A percentile compares a stretch with the other conserved stretches of the same genome.
phyloP scores from a whole-genome alignment of 495 filamentous ascomycete genomes.

The Lasiosphaeria hispida region DNA sequence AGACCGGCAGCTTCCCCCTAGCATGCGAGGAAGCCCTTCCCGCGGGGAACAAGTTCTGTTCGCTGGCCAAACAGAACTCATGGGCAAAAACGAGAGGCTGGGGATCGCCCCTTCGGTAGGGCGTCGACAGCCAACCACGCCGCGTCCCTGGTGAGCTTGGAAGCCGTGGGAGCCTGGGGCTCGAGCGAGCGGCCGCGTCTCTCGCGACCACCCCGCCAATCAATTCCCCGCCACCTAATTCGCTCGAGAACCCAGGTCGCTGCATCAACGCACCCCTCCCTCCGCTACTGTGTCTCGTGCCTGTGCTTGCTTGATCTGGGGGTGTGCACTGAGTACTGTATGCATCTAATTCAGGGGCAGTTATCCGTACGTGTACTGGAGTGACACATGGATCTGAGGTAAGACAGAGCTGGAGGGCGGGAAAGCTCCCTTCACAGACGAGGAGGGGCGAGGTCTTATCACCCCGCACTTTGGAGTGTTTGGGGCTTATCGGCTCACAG shows the following conservation, averaged over 20 bases:
- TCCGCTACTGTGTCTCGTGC: background rate
- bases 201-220: slow-evolving; percentile 16
- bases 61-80: background rate
- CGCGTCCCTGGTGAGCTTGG: slow-evolving; percentile 6
- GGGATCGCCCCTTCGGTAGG: slow-evolving; percentile 25
- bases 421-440: background rate
- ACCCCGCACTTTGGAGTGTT: slow-evolving; percentile 10
- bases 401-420: too few relatives aligned
- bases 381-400: too few relatives aligned
- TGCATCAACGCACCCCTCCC: background rate
- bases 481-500: slow-evolving; percentile 2
- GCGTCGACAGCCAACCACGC: slow-evolving; percentile 23
- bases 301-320: background rate
- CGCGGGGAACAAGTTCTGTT: too few relatives aligned
- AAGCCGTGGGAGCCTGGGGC: background rate
- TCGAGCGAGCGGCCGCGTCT: slow-evolving; percentile 4
- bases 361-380: too few relatives aligned
- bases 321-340: too few relatives aligned
- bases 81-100: slow-evolving; percentile 44
- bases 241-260: background rate
- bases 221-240: slow-evolving; percentile 3
- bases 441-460: slow-evolving; percentile 3
- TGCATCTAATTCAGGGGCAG: background rate
- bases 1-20: too few relatives aligned
- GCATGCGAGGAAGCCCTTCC: background rate